Percentiles rank a stretch among this genome's conserved stretches.
Conservation (phyloP, 73 alveolate species). For the Paramecium caudatum region DNA sequence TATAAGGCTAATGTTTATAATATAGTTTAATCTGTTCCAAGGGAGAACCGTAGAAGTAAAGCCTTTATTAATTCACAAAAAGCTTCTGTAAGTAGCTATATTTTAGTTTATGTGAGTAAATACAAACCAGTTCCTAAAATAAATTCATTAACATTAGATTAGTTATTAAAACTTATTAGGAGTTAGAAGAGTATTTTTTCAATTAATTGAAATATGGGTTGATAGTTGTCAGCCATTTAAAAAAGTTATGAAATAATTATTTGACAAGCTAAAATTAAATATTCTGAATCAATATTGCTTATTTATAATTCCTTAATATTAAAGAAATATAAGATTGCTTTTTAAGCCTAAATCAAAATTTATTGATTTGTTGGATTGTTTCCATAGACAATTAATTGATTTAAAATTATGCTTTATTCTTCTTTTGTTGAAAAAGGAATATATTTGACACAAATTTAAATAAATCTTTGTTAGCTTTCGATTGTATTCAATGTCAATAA, state of each 20-base stretch:
- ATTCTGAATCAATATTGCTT: too few species aligned
- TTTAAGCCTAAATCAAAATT: too few species aligned
- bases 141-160: neutral
- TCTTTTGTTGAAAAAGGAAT: neutral
- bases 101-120: too few species aligned
- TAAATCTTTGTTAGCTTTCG: neutral
- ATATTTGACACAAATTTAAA: neutral
- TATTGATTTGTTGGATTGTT: too few species aligned
- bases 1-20: neutral
- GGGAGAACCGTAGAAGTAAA: neutral
- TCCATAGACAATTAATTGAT: too few species aligned
- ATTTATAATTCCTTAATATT: too few species aligned
- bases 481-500: neutral
- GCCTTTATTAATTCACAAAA: neutral
- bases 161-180: neutral
- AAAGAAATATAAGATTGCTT: too few species aligned
- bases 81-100: neutral
- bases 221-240: neutral
- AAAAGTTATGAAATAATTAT: neutral
- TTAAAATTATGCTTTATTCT: too few species aligned
- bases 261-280: neutral
- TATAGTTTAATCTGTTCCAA: constrained; percentile 11
- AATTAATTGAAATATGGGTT: neutral
- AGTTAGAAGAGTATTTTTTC: neutral
- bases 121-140: neutral